Evolutionary conservation across 2,329 filamentous ascomycete species (phyloP).

Genomic region (Uncinocarpus reesii): DNA sequence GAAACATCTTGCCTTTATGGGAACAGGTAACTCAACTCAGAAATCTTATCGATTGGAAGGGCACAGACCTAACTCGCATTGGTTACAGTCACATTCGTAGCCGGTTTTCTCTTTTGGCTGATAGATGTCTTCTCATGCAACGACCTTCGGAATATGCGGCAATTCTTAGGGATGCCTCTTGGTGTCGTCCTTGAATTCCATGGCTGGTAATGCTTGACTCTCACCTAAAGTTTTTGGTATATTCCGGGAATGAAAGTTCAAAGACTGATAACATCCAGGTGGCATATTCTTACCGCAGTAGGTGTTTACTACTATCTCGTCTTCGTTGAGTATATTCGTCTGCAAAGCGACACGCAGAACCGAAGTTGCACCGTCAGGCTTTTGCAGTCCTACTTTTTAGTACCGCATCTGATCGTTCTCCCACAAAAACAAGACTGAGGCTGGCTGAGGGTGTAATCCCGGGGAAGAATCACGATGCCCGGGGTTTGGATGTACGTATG

Average conservation of each 20-base stretch:
- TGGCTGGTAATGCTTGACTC: background rate
- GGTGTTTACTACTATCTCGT: conserved; percentile 7
- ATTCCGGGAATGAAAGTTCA: background rate
- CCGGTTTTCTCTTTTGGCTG: conserved; percentile 1
- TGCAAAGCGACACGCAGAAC: background rate
- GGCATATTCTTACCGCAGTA: conserved; percentile 5
- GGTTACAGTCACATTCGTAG: background rate
- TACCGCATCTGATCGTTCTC: conserved; percentile 1
- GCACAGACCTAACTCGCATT: background rate
- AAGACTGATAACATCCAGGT: background rate
- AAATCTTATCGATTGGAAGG: too few relatives aligned
- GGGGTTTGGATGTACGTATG: too few relatives aligned
- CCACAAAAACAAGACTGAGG: background rate
- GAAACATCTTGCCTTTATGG: conserved; percentile 1
- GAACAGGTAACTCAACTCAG: conserved; percentile 1
- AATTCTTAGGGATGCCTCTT: background rate
- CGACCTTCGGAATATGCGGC: conserved; percentile 1
- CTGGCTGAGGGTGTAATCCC: background rate
- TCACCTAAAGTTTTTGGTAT: background rate
- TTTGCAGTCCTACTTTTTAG: background rate
- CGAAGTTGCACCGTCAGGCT: background rate
- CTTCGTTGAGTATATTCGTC: conserved; percentile 4
- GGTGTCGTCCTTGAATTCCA: background rate
- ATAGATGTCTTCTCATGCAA: conserved; percentile 3
- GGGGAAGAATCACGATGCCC: too few relatives aligned